Percentiles rank a stretch among this genome's conserved stretches.
phyloP scores from a whole-genome alignment of 2,329 filamentous ascomycete species.

The Triangularia verruculosa region DNA sequence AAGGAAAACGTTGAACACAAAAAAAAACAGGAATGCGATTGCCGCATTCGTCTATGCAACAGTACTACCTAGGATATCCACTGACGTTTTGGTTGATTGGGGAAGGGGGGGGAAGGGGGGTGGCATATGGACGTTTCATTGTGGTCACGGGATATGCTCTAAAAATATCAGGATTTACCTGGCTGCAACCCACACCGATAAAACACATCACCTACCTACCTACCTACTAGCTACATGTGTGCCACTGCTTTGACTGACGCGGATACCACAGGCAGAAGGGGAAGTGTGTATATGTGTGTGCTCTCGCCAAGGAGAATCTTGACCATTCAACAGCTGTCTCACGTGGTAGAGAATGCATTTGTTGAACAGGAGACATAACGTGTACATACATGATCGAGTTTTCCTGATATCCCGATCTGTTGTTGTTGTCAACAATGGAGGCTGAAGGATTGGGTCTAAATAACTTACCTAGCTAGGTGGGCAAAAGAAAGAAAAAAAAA shows the following conservation, averaged over 20 bases:
- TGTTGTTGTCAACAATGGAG: neutral
- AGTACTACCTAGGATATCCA: neutral
- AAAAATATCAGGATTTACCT: neutral
- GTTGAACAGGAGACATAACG: too few species aligned
- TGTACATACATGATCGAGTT: neutral
- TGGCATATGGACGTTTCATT: neutral
- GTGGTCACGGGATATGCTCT: conserved; percentile 8
- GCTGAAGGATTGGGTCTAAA: neutral
- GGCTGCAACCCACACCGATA: neutral
- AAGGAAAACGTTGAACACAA: too few species aligned
- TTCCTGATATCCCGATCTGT: neutral
- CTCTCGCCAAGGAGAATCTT: neutral
- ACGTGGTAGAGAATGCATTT: neutral
- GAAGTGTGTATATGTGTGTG: too few species aligned
- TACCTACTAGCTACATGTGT: too few species aligned
- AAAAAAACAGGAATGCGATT: too few species aligned
- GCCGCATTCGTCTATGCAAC: neutral
- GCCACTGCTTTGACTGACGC: too few species aligned
- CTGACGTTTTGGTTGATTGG: neutral
- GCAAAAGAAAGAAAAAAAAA: too few species aligned
- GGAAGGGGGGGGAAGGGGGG: too few species aligned
- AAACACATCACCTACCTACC: neutral
- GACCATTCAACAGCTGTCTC: neutral
- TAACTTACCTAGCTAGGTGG: too few species aligned
- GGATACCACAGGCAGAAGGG: too few species aligned